phyloP scores from a whole-genome alignment of 148 eudicot species.

The Talinum fruticosum region DNA sequence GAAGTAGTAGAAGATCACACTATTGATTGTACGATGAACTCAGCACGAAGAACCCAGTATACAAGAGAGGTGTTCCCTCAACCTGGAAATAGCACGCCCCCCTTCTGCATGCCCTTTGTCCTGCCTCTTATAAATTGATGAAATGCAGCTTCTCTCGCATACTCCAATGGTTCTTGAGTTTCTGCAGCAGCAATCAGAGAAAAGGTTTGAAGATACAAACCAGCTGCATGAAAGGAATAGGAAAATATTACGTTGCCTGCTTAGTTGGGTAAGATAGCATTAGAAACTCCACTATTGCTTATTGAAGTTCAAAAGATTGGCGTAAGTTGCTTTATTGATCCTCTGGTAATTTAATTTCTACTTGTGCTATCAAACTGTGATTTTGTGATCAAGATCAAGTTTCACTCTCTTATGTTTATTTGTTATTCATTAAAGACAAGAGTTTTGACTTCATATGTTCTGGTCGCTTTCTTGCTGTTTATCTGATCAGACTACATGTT shows the following conservation, averaged over 20 bases:
- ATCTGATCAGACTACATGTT: conserved; percentile 13
- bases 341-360: neutral
- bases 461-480: conserved; percentile 10
- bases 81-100: conserved; percentile 8
- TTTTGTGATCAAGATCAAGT: neutral
- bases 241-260: conserved; percentile 85
- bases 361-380: neutral
- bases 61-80: conserved; percentile 63
- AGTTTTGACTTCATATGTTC: neutral
- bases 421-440: neutral
- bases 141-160: conserved; percentile 78
- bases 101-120: conserved; percentile 17
- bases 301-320: neutral
- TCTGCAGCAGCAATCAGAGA: conserved; percentile 69
- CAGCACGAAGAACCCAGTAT: conserved; percentile 66
- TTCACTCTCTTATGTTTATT: neutral
- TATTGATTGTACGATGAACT: conserved; percentile 45
- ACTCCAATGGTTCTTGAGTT: conserved; percentile 85
- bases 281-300: neutral
- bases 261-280: conserved; percentile 79
- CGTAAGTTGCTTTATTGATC: conserved; percentile 4
- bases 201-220: conserved; percentile 46
- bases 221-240: conserved; percentile 64
- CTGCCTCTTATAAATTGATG: conserved; percentile 23
- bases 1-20: conserved; percentile 76